Conservation (phyloP, 2,329 filamentous ascomycete species). For the Zelopaecilomyces penicillatus region DNA sequence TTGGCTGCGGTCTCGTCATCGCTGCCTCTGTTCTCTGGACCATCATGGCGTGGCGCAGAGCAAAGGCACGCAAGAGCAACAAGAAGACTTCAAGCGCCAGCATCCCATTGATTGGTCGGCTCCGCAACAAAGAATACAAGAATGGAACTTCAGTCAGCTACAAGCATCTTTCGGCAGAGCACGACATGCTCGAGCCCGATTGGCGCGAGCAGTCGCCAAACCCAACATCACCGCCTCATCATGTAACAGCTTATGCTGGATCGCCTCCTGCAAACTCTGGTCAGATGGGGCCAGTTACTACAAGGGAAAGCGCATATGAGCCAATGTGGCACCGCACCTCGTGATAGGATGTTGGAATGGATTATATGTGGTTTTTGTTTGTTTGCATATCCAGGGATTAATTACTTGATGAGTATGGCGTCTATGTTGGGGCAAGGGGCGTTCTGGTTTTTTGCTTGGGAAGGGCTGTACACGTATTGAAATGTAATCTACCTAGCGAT, state of each 20-base stretch:
- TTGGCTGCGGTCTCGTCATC: background rate
- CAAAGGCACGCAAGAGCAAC: background rate
- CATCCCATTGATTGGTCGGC: background rate
- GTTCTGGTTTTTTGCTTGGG: too few relatives aligned
- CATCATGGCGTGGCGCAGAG: background rate
- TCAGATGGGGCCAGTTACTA: background rate
- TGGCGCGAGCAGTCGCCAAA: too few relatives aligned
- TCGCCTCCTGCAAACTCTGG: background rate
- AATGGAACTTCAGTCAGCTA: background rate
- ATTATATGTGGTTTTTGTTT: too few relatives aligned
- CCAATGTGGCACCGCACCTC: background rate
- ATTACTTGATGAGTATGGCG: too few relatives aligned
- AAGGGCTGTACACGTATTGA: too few relatives aligned
- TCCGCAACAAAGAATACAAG: background rate
- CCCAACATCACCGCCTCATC: too few relatives aligned
- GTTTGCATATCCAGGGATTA: too few relatives aligned
- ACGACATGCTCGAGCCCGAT: too few relatives aligned
- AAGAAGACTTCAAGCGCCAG: background rate
- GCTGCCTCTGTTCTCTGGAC: background rate
- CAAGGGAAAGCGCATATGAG: background rate
- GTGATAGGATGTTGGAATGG: too few relatives aligned
- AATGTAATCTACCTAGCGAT: too few relatives aligned
- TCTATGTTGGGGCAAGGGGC: too few relatives aligned
- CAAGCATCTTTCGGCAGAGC: background rate
- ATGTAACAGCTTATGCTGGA: too few relatives aligned